Base-by-base conservation (phyloP, 2,329 filamentous ascomycete species). In the Lecanicillium sp. region DNA sequence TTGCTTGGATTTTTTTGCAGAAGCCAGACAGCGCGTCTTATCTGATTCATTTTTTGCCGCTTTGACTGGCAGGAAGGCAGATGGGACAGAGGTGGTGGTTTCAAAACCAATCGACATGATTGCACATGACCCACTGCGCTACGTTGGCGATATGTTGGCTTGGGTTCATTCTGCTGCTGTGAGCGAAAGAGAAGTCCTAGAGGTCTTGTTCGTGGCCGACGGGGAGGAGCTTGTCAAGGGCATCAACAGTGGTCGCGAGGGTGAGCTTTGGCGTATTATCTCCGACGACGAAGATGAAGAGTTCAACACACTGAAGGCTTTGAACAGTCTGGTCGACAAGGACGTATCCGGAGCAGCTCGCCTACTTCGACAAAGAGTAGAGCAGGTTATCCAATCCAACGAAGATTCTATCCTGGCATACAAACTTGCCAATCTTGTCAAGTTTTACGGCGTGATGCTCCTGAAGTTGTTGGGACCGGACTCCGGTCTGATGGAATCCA, bases 141-240 rank as follows among this genome's bases (percentile, higher is more conserved):
- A 97, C 63, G 83, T 94, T 3, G 90, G 93, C 45, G 93, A 98
- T 62, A 98, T 98, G 90, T 77, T 98, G 12, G 93, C 93, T 5
- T 98, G 93, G 93, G 83, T 86, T 5, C 93, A 98, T 63, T 95
- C 93, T 1, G 87, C 90, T 3, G 85, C 91, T 0, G 93, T 98
- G 1, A 94, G 91, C 26, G 93, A 98, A 65, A 80, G 87, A 44
- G 93, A 98, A 66, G 90, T 90, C 0, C 74, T 98, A 5, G 91
- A 97, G 63, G 82, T 89, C 2, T 72, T 98, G 1, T 98, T 98
- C 61, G 84, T 96, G 35, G 85, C 86, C 0, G 90, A 96, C 53
- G 90, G 87, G 2, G 87, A 93, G 53, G 89, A 95, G 58, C 87
- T 97, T 49, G 85, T 86, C 21, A 87, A 83, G 54, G 88, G 86